Base-by-base conservation (phyloP, 371 early-diverging fungal species). In the Mortierella sp. region DNA sequence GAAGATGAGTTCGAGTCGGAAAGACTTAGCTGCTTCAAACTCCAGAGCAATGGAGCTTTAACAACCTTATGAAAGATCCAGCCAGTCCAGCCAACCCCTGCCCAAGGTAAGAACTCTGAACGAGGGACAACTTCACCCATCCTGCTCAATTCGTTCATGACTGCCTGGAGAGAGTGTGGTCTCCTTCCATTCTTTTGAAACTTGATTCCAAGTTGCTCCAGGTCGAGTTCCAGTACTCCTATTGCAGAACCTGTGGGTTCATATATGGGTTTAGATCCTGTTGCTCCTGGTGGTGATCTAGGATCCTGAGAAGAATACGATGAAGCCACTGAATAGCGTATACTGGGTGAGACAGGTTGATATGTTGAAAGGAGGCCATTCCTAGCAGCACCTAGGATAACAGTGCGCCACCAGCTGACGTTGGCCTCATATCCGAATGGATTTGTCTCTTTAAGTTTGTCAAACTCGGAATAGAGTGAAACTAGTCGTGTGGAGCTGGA, bases 31-130 rank as follows among this genome's bases (percentile, higher is more conserved):
- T 73, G 79, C n/a, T 74, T 70, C 14, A 78, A 60, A 49, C 79
- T 70, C 79, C 79, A 78, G 4, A 74, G 61, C 35, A 78, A 55
- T 2, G 81, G 81, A 6, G 72, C 75, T 51, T 72, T 72, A 51
- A 80, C 75, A 20, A 75, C 72, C 59, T 72, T 75, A 66, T 80
- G 81, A 62, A 80, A 66, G 8, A 80, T 62, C 81, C 75, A 75
- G 9, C 72, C 75, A 30, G 62, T 68, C 81, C 75, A 75, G 2
- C 72, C 69, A 24, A 72, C 65, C 0, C 81, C 81, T 8, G 75
- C 75, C 81, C 75, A 75, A 10, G 81, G 81, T 26, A 80, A 65
- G 43, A 75, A 80, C 22, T 80, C 75, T 14, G 81, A 80, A 14
- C 72, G 59, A 1, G 65, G 70, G 2, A 80, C 63, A n/a, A 80